These are phyloP conservation scores for Nevesoporus exiguus DNA, from an alignment of 768 basidiomycete species.

Conservation along the genomic window DNA sequence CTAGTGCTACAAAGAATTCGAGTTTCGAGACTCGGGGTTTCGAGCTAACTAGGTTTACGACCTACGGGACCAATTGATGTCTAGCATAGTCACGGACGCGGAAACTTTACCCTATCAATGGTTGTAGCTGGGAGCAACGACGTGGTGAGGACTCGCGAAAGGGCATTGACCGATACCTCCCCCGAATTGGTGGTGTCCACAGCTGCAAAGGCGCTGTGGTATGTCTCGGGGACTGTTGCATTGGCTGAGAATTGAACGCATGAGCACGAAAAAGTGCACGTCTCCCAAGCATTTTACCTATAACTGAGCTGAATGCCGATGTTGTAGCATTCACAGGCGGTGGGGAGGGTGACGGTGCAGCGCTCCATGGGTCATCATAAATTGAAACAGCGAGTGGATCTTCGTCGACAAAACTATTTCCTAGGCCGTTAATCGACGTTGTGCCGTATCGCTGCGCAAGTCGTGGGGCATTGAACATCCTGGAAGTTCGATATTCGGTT, in stretches of 20 bases:
- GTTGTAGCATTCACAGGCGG: slow-evolving; percentile 52
- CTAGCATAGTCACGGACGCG: neutral
- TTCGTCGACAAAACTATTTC: slow-evolving; percentile 71
- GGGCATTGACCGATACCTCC: slow-evolving; percentile 76
- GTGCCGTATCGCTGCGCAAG: slow-evolving; percentile 65
- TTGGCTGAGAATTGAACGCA: slow-evolving; percentile 47
- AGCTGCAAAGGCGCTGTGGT: slow-evolving; percentile 67
- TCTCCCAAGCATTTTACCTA: slow-evolving; percentile 42
- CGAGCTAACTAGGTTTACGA: slow-evolving; percentile 85
- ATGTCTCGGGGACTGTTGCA: slow-evolving; percentile 76
- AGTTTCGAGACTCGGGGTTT: slow-evolving; percentile 76
- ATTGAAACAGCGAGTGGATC: slow-evolving; percentile 70
- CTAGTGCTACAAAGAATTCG: slow-evolving; percentile 90
- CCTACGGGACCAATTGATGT: slow-evolving; percentile 43
- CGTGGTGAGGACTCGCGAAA: slow-evolving; percentile 76
- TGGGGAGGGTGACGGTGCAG: slow-evolving; percentile 67
- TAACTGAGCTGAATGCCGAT: slow-evolving; percentile 63
- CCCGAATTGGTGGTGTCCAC: slow-evolving; percentile 71
- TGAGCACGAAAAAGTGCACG: slow-evolving; percentile 5
- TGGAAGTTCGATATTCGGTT: slow-evolving; percentile 17
- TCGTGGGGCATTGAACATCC: slow-evolving; percentile 85
- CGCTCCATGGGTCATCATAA: slow-evolving; percentile 83
- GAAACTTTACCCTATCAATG: slow-evolving; percentile 63
- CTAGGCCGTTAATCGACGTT: slow-evolving; percentile 55
- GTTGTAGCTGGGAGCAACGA: slow-evolving; percentile 78